These are phyloP conservation scores for Ganoderma lucidum DNA, from an alignment of 1,284 basidiomycete species.

Conservation along the genomic window DNA sequence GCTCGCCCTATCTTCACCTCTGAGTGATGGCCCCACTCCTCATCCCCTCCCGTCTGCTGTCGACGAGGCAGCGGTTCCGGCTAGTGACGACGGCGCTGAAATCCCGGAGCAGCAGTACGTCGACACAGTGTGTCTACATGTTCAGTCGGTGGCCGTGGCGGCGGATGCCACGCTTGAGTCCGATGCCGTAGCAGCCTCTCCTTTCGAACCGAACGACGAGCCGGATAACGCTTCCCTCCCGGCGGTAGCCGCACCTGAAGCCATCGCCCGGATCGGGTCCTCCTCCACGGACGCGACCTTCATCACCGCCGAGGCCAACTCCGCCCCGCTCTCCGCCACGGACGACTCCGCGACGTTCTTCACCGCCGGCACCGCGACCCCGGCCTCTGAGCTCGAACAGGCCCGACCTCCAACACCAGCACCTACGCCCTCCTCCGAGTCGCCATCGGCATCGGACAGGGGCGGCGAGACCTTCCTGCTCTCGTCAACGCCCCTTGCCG, in stretches of 20 bases:
- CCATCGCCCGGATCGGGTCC: neutral
- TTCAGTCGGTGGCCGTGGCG: neutral
- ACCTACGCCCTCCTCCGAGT: conserved; percentile 8
- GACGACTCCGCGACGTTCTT: neutral
- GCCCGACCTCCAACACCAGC: neutral
- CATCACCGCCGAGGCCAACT: neutral
- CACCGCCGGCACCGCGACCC: neutral
- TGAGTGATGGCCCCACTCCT: neutral
- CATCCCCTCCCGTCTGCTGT: neutral
- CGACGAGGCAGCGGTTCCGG: neutral
- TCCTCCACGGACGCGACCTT: neutral
- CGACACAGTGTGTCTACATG: neutral
- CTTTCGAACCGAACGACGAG: neutral
- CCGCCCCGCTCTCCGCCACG: neutral
- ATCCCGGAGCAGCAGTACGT: neutral
- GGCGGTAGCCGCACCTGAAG: neutral
- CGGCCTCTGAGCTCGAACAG: neutral
- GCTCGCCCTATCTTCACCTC: neutral
- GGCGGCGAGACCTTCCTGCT: conserved; percentile 26
- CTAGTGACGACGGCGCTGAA: neutral
- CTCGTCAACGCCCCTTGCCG: conserved; percentile 27
- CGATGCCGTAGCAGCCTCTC: neutral
- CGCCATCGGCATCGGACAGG: conserved; percentile 7
- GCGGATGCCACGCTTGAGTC: neutral
- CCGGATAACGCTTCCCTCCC: neutral